Base-by-base conservation (phyloP, 1,284 basidiomycete genomes). In the Moesziomyces globuligerus region DNA sequence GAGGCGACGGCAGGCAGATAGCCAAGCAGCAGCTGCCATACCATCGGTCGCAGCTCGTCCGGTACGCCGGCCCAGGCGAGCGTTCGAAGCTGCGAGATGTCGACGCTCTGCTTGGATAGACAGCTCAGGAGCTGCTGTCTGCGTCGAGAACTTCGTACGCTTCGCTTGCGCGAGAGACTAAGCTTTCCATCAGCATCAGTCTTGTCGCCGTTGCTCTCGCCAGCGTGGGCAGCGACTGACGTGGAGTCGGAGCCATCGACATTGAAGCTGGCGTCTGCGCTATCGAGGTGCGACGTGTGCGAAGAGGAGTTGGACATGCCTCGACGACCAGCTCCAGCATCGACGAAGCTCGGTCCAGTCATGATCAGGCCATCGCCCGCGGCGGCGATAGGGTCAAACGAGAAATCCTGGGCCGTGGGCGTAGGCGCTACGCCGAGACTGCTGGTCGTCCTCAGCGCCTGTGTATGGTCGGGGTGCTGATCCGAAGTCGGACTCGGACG, bases 1-100 rank as follows among this genome's bases (percentile, higher is more conserved):
- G 90, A 88, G 4, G 88, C 87, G 1, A 92, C 90, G 9, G 95
- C 85, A 0, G 96, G 95, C 20, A 97, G 87, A 83, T 98, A 98
- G 34, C 80, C 80, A 40, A 98, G 87, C 29, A 99, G 86, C 55
- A 98, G 86, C 79, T 93, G 93, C 96, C 96, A 99, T 13, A 91
- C 91, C 75, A 96, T 87, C 0, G 94, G 92, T 38, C 96, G 87
- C 21, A 99, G 86, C 75, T 94, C 91, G 45, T 84, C 83, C 1
- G 96, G 95, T 18, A 98, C 90, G 17, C 96, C 96, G 46, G 90
- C 90, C 95, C 95, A 99, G n/a, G 94, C 90, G 28, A 97, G 86
- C 74, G 92, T 91, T 42, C 93, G 87, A 60, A 98, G 86, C 81
- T 92, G 90, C 20, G 88, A 91, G 25, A 80, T 58, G 46, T 78